Evolutionary conservation across 176 grass and related monocot species (phyloP).

Genomic region (Cenchrus purpureus): DNA sequence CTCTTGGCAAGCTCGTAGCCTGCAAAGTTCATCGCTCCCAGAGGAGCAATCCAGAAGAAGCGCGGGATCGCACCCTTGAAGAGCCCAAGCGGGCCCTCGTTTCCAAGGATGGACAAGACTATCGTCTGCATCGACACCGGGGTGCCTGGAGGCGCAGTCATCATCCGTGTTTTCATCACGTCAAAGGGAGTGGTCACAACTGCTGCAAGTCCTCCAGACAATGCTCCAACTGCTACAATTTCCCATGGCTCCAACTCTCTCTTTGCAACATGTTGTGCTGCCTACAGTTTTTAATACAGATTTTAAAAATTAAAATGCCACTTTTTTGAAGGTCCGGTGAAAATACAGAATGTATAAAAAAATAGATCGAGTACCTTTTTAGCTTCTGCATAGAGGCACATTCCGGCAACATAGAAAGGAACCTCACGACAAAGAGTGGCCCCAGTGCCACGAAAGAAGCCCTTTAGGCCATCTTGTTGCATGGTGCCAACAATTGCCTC

Average conservation of each 20-base stretch:
- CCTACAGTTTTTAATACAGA: conserved; percentile 33
- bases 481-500: conserved; percentile 94
- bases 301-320: conserved; percentile 6
- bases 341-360: neutral
- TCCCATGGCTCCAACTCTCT: conserved; percentile 94
- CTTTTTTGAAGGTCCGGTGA: neutral
- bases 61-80: conserved; percentile 91
- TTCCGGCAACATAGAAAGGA: conserved; percentile 96
- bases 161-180: conserved; percentile 96
- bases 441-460: conserved; percentile 95
- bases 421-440: conserved; percentile 97
- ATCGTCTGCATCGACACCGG: conserved; percentile 91
- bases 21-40: conserved; percentile 97
- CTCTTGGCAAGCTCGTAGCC: conserved; percentile 96
- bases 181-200: conserved; percentile 93
- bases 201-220: conserved; percentile 90
- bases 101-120: conserved; percentile 82
- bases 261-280: conserved; percentile 64
- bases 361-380: conserved; percentile 65
- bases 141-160: conserved; percentile 84
- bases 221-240: conserved; percentile 71
- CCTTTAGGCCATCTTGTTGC: conserved; percentile 71
- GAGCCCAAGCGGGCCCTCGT: conserved; percentile 78
- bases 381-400: conserved; percentile 93
- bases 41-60: conserved; percentile 97